Evolutionary conservation across 768 basidiomycete species (phyloP).

Genomic region (Boletus tylopilopsis): DNA sequence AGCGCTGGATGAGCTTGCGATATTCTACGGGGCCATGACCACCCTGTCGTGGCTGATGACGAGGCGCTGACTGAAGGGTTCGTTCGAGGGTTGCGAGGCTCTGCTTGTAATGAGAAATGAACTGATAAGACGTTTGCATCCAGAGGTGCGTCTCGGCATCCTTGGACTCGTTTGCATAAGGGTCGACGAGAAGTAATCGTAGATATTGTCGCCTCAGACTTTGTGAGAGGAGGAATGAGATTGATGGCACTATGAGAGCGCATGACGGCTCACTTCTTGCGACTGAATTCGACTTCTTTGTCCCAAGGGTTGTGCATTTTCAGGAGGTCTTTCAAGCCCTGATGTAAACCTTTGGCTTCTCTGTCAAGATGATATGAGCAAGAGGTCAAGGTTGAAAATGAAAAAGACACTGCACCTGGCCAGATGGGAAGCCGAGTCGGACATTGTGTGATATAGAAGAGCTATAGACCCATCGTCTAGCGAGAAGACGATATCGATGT

Average conservation of each 20-base stretch:
- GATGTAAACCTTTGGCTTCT: slow-evolving; percentile 75
- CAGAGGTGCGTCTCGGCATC: slow-evolving; percentile 83
- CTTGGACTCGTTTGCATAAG: slow-evolving; percentile 68
- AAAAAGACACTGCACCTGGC: slow-evolving; percentile 32
- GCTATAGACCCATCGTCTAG: slow-evolving; percentile 25
- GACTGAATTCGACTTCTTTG: slow-evolving; percentile 79
- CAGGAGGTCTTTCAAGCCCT: slow-evolving; percentile 70
- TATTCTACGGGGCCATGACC: slow-evolving; percentile 71
- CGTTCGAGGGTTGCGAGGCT: slow-evolving; percentile 66
- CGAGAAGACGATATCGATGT: slow-evolving; percentile 14
- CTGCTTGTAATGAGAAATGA: slow-evolving; percentile 82
- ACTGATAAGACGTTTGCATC: slow-evolving; percentile 88
- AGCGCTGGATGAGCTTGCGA: slow-evolving; percentile 82
- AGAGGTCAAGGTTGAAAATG: neutral
- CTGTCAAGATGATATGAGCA: slow-evolving; percentile 38
- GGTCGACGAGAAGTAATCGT: slow-evolving; percentile 62
- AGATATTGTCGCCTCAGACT: slow-evolving; percentile 73
- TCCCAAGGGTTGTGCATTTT: slow-evolving; percentile 77
- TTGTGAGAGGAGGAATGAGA: slow-evolving; percentile 8
- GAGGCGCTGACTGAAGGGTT: slow-evolving; percentile 40
- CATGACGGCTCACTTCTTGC: slow-evolving; percentile 66
- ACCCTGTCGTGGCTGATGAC: slow-evolving; percentile 35
- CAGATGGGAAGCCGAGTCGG: slow-evolving; percentile 38
- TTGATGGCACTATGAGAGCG: slow-evolving; percentile 1
- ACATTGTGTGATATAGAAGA: slow-evolving; percentile 30